phyloP scores from a whole-genome alignment of 2,329 filamentous ascomycete species.

The Ceratocystis cubensis region DNA sequence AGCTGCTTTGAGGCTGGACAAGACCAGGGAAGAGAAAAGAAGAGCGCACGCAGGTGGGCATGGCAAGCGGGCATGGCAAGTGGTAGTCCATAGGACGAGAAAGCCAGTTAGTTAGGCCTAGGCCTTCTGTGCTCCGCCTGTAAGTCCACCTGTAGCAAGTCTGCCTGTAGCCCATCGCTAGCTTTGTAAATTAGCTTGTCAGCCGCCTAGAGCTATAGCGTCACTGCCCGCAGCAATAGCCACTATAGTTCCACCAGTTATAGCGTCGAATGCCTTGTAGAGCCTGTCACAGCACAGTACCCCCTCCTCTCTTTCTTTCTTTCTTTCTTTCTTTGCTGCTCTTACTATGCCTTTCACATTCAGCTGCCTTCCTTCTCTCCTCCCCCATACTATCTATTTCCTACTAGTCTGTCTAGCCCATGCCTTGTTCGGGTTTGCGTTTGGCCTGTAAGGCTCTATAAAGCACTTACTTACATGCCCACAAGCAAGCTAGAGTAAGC shows the following conservation, averaged over 20 bases:
- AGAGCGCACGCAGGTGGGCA: slow-evolving; percentile 1
- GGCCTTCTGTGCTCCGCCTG: neutral
- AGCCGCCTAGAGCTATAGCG: neutral
- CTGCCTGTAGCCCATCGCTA: neutral
- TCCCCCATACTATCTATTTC: neutral
- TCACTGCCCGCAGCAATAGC: neutral
- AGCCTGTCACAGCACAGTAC: too few species aligned
- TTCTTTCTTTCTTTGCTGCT: neutral
- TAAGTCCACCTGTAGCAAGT: neutral
- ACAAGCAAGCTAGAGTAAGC: neutral
- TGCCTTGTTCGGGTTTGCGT: neutral
- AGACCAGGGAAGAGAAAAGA: neutral
- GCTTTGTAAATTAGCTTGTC: neutral
- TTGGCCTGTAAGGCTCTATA: neutral
- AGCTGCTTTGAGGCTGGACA: neutral
- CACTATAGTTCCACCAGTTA: neutral
- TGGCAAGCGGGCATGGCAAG: neutral
- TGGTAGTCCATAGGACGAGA: neutral
- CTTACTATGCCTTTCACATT: neutral
- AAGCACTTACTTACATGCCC: neutral
- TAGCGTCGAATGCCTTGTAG: neutral
- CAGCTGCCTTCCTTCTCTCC: neutral
- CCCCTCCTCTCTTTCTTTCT: neutral
- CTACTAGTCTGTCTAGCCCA: neutral
- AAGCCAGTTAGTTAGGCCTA: neutral